Evolutionary conservation across 495 filamentous ascomycete species (phyloP).

Genomic region (Aspergillus kassunensis): DNA sequence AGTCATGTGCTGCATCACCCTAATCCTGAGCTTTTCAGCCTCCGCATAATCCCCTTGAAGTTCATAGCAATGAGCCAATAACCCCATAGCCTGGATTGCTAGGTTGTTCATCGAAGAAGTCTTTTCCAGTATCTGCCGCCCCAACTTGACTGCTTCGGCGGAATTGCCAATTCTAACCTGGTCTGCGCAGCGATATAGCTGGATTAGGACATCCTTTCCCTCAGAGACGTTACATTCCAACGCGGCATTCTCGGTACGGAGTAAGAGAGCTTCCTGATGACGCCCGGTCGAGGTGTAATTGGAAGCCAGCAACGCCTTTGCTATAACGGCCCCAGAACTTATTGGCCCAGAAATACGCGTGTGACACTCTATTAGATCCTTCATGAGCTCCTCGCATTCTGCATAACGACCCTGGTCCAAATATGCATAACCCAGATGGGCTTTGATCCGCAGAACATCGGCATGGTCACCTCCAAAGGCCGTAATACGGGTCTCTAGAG

Average conservation of each 20-base stretch:
- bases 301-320: background rate
- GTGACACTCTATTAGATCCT: background rate
- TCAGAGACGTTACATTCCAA: background rate
- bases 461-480: background rate
- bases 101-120: background rate
- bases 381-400: background rate
- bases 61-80: background rate
- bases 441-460: background rate
- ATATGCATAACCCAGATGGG: background rate
- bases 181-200: background rate
- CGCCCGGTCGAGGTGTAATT: background rate
- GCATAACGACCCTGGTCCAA: background rate
- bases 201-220: background rate
- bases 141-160: background rate
- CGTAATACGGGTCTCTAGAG: background rate
- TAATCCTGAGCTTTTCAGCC: background rate
- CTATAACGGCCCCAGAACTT: background rate
- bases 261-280: background rate
- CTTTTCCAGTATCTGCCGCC: background rate
- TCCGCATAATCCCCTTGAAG: background rate
- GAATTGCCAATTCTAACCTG: background rate
- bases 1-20: background rate
- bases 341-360: background rate
- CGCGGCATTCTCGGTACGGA: background rate
- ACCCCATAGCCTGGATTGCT: background rate